These are phyloP conservation scores for Scheffersomyces segobiensis DNA, from an alignment of 1,139 yeast genomes.

Conservation along the genomic window DNA sequence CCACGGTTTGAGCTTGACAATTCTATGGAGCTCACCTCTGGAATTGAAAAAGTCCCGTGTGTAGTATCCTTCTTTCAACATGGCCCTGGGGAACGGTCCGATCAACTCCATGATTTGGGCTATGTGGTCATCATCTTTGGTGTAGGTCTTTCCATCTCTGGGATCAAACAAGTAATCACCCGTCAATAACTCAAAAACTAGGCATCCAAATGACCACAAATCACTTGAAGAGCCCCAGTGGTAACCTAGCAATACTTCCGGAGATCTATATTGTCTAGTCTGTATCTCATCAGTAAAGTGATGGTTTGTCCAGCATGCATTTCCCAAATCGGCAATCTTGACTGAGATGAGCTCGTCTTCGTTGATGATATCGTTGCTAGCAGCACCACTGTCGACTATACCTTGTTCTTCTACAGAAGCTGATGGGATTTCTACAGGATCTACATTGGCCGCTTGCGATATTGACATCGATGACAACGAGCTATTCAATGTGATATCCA, in stretches of 20 bases:
- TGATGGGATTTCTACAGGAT: slow-evolving; percentile 25
- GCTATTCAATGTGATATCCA: slow-evolving; percentile 26
- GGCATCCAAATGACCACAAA: slow-evolving; percentile 51
- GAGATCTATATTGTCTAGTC: slow-evolving; percentile 50
- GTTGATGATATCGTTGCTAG: slow-evolving; percentile 27
- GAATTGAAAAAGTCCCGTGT: slow-evolving; percentile 45
- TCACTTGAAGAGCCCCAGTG: slow-evolving; percentile 55
- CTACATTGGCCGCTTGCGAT: slow-evolving; percentile 25
- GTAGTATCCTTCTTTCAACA: slow-evolving; percentile 45
- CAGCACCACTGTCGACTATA: slow-evolving; percentile 1
- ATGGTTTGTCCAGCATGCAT: slow-evolving; percentile 51
- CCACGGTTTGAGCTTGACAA: slow-evolving; percentile 48
- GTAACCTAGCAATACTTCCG: slow-evolving; percentile 48
- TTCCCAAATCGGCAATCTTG: slow-evolving; percentile 52
- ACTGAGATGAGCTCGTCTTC: slow-evolving; percentile 50
- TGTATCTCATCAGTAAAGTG: slow-evolving; percentile 54
- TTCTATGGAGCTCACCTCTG: slow-evolving; percentile 26
- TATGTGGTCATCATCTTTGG: slow-evolving; percentile 51
- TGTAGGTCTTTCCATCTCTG: slow-evolving; percentile 45
- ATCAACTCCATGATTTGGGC: slow-evolving; percentile 50
- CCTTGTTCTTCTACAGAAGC: slow-evolving; percentile 10
- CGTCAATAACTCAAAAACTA: slow-evolving; percentile 46
- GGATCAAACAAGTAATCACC: slow-evolving; percentile 54
- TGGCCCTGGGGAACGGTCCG: slow-evolving; percentile 44
- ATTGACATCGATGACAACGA: slow-evolving; percentile 49